Percentiles rank a stretch among this genome's conserved stretches.
Evolutionary conservation across 2,329 filamentous ascomycete species (phyloP).

Genomic region (Plenodomus biglobosus): DNA sequence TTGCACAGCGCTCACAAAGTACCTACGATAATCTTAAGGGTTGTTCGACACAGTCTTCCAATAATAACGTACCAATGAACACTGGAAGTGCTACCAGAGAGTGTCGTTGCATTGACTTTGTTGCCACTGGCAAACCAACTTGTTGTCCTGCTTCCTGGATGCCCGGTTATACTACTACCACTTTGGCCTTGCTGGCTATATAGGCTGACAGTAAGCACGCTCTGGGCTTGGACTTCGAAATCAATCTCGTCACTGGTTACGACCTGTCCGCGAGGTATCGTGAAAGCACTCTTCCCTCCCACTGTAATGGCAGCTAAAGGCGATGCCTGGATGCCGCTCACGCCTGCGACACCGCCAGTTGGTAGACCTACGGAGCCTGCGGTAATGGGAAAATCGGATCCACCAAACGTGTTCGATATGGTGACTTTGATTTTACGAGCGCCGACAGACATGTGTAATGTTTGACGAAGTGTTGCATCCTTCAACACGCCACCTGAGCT

Average conservation of each 20-base stretch:
- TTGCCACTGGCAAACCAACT: slow-evolving; percentile 49
- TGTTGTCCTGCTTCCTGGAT: slow-evolving; percentile 66
- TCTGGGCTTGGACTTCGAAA: slow-evolving; percentile 53
- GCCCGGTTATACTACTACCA: slow-evolving; percentile 61
- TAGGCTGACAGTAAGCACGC: slow-evolving; percentile 60
- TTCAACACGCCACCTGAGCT: slow-evolving; percentile 59
- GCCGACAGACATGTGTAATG: slow-evolving; percentile 61
- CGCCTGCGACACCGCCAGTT: slow-evolving; percentile 55
- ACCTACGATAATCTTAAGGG: slow-evolving; percentile 39
- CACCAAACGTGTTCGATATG: slow-evolving; percentile 67
- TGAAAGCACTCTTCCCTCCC: slow-evolving; percentile 53
- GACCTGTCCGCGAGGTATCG: slow-evolving; percentile 57
- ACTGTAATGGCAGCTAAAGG: slow-evolving; percentile 63
- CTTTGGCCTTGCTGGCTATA: slow-evolving; percentile 60
- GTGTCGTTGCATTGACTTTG: slow-evolving; percentile 43
- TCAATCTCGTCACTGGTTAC: slow-evolving; percentile 62
- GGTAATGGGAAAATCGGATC: slow-evolving; percentile 61
- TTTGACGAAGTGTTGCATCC: slow-evolving; percentile 67
- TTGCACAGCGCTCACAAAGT: slow-evolving; percentile 61
- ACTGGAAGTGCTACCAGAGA: slow-evolving; percentile 6
- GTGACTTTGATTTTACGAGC: slow-evolving; percentile 62
- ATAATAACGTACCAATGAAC: slow-evolving; percentile 5
- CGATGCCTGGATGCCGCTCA: slow-evolving; percentile 58
- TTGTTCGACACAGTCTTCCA: too few species aligned
- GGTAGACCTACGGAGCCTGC: slow-evolving; percentile 61